phyloP scores from a whole-genome alignment of 805 yeast genomes.

The Candida sonorensis region DNA sequence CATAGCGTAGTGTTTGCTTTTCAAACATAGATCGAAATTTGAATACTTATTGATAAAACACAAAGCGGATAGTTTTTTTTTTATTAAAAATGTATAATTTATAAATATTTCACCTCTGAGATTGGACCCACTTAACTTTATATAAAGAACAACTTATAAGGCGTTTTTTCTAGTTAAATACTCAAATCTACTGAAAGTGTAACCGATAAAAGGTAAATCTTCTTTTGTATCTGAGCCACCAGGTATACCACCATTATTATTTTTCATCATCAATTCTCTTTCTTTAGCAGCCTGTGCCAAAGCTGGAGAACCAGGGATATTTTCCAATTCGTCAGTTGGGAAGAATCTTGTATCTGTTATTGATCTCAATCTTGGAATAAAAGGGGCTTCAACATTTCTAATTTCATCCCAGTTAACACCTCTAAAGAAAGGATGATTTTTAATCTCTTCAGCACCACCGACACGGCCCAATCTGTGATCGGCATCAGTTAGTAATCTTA shows the following conservation, averaged over 20 bases:
- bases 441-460: slow-evolving; percentile 90
- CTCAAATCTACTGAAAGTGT: slow-evolving; percentile 92
- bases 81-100: too few species aligned
- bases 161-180: slow-evolving; percentile 77
- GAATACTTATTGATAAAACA: too few species aligned
- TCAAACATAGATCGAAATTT: too few species aligned
- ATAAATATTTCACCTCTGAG: too few species aligned
- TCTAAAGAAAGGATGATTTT: slow-evolving; percentile 83
- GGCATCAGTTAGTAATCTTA: slow-evolving; percentile 67
- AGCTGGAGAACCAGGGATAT: slow-evolving; percentile 87
- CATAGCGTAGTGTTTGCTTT: too few species aligned
- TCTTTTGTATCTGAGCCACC: slow-evolving; percentile 53
- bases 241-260: slow-evolving; percentile 29
- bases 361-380: slow-evolving; percentile 83
- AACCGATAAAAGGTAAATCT: slow-evolving; percentile 95
- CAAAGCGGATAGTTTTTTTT: too few species aligned
- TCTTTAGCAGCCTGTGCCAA: slow-evolving; percentile 60
- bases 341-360: slow-evolving; percentile 95
- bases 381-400: slow-evolving; percentile 85
- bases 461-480: slow-evolving; percentile 79
- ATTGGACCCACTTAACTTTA: too few species aligned
- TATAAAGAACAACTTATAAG: too few species aligned
- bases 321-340: slow-evolving; percentile 96
- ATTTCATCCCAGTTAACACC: slow-evolving; percentile 96
- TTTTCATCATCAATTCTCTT: slow-evolving; percentile 44